A percentile compares a stretch with the other conserved stretches of the same genome.
Evolutionary conservation across 305 asterid genomes (phyloP).

Genomic region (Rubia peregrina): DNA sequence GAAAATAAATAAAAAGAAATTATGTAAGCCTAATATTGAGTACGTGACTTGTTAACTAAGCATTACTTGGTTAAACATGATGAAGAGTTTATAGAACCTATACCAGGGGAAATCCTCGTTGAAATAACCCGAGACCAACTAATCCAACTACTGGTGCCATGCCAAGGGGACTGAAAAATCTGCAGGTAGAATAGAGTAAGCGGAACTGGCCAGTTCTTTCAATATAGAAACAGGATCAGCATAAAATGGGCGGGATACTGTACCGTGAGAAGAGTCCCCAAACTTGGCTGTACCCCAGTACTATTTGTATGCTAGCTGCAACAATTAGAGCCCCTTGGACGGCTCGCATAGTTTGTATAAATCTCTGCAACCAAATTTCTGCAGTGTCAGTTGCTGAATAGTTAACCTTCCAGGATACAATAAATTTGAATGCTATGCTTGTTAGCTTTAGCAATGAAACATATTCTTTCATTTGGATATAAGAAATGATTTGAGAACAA

Average conservation of each 20-base stretch:
- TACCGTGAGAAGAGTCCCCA: conserved; percentile 99
- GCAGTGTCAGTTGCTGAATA: not conserved
- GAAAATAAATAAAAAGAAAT: not conserved
- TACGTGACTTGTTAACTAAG: not conserved
- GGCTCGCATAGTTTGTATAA: conserved; percentile 87
- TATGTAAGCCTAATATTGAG: not conserved
- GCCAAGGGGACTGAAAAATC: conserved; percentile 96
- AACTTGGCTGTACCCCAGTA: conserved; percentile 92
- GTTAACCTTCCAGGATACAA: too few relatives aligned
- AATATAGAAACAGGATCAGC: not conserved
- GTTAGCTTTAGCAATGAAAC: not conserved
- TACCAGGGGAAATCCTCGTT: conserved; percentile 91
- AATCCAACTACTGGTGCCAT: conserved; percentile 96
- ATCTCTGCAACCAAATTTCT: conserved; percentile 45
- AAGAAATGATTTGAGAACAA: not conserved
- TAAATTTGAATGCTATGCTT: not conserved
- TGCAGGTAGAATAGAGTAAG: conserved; percentile 25
- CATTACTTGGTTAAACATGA: not conserved
- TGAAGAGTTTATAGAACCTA: conserved; percentile 14
- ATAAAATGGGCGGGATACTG: not conserved
- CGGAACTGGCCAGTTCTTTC: not conserved
- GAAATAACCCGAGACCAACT: conserved; percentile 91
- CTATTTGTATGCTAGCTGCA: conserved; percentile 82
- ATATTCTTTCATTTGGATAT: too few relatives aligned
- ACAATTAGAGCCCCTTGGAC: conserved; percentile 93